Evolutionary conservation across 2,329 filamentous ascomycete species (phyloP).

Genomic region (Sporothrix protearum): DNA sequence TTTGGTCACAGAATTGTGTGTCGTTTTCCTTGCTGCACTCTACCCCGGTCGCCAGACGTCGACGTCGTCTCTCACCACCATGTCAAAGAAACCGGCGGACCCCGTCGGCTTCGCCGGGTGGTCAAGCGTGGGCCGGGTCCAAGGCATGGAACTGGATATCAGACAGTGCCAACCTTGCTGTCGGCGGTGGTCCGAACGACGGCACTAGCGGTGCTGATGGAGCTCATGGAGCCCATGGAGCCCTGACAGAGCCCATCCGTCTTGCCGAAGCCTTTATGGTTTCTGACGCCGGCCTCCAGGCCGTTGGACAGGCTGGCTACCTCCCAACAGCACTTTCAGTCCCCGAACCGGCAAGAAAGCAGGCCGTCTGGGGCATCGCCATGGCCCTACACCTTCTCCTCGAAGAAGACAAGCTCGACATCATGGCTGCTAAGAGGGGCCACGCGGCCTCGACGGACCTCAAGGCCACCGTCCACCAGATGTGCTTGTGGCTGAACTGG

Average conservation of each 20-base stretch:
- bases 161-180: slow-evolving; percentile 31
- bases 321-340: slow-evolving; percentile 58
- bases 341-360: slow-evolving; percentile 55
- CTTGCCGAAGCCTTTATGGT: slow-evolving; percentile 64
- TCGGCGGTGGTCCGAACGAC: slow-evolving; percentile 31
- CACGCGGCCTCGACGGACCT: slow-evolving; percentile 51
- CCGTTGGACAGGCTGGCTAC: slow-evolving; percentile 55
- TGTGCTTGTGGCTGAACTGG: slow-evolving; percentile 80
- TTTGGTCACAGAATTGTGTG: slow-evolving; percentile 59
- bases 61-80: slow-evolving; percentile 3
- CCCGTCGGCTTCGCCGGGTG: background rate
- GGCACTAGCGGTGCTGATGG: background rate
- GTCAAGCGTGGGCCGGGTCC: slow-evolving; percentile 4
- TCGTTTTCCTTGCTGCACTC: slow-evolving; percentile 50
- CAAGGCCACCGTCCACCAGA: slow-evolving; percentile 72
- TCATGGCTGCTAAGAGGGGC: slow-evolving; percentile 46
- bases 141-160: slow-evolving; percentile 30
- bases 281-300: slow-evolving; percentile 54
- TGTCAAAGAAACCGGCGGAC: background rate
- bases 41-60: background rate
- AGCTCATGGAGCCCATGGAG: slow-evolving; percentile 36
- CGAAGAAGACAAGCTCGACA: slow-evolving; percentile 82
- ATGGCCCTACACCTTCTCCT: slow-evolving; percentile 79
- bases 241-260: slow-evolving; percentile 51
- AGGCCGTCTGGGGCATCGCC: slow-evolving; percentile 63